phyloP scores from a whole-genome alignment of 2,329 filamentous ascomycete genomes.

The Penicillium glabrum region DNA sequence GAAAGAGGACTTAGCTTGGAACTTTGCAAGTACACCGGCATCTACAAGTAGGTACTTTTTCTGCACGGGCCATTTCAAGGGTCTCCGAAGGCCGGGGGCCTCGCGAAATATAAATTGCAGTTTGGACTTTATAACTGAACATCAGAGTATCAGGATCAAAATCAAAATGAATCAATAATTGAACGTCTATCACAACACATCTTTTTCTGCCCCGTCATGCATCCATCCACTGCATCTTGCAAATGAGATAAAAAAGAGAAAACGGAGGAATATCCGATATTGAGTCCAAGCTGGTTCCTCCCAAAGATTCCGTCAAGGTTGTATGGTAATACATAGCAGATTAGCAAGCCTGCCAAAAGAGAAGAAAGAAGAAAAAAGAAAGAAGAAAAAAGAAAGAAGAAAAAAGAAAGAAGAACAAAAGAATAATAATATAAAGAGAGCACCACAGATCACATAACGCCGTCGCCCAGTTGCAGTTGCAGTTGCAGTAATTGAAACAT shows the following conservation, averaged over 20 bases:
- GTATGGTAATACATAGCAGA: conserved; percentile 28
- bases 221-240: not conserved
- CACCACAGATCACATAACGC: conserved; percentile 17
- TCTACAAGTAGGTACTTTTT: no score
- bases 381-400: conserved; percentile 6
- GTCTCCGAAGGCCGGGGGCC: no score
- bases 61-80: no score
- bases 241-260: not conserved
- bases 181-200: conserved; percentile 1
- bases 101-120: no score
- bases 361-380: conserved; percentile 8
- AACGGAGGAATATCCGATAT: not conserved
- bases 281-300: not conserved
- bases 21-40: no score
- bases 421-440: not conserved
- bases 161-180: not conserved
- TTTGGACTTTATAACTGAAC: no score
- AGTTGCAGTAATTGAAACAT: conserved; percentile 9
- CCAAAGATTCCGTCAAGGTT: conserved; percentile 9
- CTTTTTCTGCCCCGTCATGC: not conserved
- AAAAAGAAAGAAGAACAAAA: conserved; percentile 3
- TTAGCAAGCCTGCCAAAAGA: conserved; percentile 11
- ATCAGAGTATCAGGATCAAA: not conserved
- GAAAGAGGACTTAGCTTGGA: no score
- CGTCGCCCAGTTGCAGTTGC: conserved; percentile 15